These are phyloP conservation scores for Naganishia cerealis DNA, from an alignment of 1,284 basidiomycete genomes.

Conservation along the genomic window DNA sequence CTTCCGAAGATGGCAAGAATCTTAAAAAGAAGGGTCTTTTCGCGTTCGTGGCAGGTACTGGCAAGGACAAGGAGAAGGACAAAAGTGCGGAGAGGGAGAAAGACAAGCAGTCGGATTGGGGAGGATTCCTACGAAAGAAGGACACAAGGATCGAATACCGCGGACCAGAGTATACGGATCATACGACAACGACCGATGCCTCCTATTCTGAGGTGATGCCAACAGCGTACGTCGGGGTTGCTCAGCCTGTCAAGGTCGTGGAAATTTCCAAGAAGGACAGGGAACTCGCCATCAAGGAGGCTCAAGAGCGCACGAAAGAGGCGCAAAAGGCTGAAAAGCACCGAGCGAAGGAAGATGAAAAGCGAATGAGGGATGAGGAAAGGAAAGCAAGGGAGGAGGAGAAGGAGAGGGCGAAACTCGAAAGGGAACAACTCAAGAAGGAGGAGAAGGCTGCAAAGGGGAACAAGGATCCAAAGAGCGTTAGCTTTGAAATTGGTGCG, in stretches of 20 bases:
- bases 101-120: constrained; percentile 16
- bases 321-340: constrained; percentile 17
- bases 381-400: constrained; percentile 9
- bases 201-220: constrained; percentile 13
- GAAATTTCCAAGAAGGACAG: constrained; percentile 29
- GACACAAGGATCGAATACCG: constrained; percentile 24
- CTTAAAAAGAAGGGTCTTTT: constrained; percentile 31
- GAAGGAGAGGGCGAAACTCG: constrained; percentile 16
- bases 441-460: constrained; percentile 28
- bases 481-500: constrained; percentile 30
- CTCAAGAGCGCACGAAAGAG: constrained; percentile 29
- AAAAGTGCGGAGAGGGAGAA: constrained; percentile 22
- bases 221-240: constrained; percentile 10
- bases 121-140: constrained; percentile 23
- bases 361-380: constrained; percentile 11
- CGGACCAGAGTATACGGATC: constrained; percentile 19
- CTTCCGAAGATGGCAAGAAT: constrained; percentile 16
- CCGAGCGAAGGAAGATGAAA: constrained; percentile 14
- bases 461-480: constrained; percentile 22
- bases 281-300: constrained; percentile 27
- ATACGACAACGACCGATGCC: constrained; percentile 17
- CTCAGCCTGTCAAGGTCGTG: constrained; percentile 17
- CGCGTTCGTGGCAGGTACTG: constrained; percentile 19
- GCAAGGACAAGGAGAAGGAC: constrained; percentile 28
- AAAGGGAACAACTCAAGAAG: constrained; percentile 16